These are phyloP conservation scores for Eutypella sp. DNA, from an alignment of 2,329 filamentous ascomycete species.

Conservation along the genomic window DNA sequence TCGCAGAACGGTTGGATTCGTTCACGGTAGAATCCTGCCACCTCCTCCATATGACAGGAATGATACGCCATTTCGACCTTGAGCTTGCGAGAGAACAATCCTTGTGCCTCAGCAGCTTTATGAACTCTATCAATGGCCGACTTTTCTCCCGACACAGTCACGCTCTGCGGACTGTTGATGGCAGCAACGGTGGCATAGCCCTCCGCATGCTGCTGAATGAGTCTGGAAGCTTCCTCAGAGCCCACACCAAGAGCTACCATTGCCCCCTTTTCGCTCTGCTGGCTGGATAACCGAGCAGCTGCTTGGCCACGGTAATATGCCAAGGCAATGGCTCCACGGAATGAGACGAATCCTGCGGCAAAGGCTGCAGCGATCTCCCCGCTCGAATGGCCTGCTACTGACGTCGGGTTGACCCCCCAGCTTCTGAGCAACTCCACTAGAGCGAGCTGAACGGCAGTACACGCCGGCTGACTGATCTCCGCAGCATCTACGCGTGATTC, in stretches of 20 bases:
- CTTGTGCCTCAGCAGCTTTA: constrained; percentile 3
- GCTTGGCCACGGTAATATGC: constrained; percentile 23
- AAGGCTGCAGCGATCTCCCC: constrained; percentile 32
- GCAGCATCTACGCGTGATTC: constrained; percentile 20
- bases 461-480: constrained; percentile 29
- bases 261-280: constrained; percentile 9
- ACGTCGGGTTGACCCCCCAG: constrained; percentile 20
- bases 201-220: constrained; percentile 2
- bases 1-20: constrained; percentile 7
- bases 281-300: constrained; percentile 2
- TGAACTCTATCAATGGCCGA: constrained; percentile 18
- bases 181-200: constrained; percentile 8
- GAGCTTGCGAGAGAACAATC: constrained; percentile 26
- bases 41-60: constrained; percentile 27
- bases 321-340: constrained; percentile 18
- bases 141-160: constrained; percentile 27
- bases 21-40: constrained; percentile 17
- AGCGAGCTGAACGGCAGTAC: constrained; percentile 34
- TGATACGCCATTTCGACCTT: constrained; percentile 33
- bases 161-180: constrained; percentile 18
- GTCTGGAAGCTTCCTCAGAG: constrained; percentile 2
- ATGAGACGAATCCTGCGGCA: constrained; percentile 20
- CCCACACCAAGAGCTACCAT: constrained; percentile 19
- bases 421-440: constrained; percentile 26
- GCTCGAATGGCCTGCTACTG: constrained; percentile 27